Evolutionary conservation across 2,329 filamentous ascomycete species (phyloP), one percentile per base, ranked within the genome.

Genomic region (Fusarium hainanense): DNA sequence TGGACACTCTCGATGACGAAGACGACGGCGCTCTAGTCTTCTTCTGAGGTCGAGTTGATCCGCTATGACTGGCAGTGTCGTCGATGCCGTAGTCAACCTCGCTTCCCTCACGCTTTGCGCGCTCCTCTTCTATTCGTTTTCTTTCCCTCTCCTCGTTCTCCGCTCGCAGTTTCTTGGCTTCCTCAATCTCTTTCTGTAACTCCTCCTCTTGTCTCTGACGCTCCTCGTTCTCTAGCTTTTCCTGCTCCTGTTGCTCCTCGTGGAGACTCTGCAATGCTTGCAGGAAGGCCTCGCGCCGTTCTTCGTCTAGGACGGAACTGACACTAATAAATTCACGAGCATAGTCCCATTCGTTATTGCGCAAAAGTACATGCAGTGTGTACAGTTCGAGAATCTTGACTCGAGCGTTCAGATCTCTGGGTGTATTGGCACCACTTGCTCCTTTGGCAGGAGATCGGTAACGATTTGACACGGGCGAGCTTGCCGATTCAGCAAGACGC

Each of bases 281-380:
- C 18, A 97, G 82, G 78, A 98, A 98, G 1, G 93, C 90, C 74
- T 98, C 93, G 68, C 93, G 90, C 46, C 93, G 89, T 82, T 98
- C 96, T 54, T 98, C 95, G 78, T 98, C 95, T 2, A 99, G 86
- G 27, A 97, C 89, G 48, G 95, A 90, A 78, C 90, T 96, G 76
- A 93, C 89, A 75, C 86, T 89, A 76, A 98, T 97, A 79, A 98
- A 98, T 73, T 97, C 93, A 63, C 89, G 88, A 6, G 96, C 93
- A 75, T 98, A 98, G 62, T 97, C 93, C 96, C 96, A 99, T 81
- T 98, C 94, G 58, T 93, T 90, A 74, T 98, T 98, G 55, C 93
- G 88, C 7, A 95, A 90, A n/a, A 99, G 88, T 10, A 98, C 93
- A 77, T 99, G 96, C 7, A 99, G 86, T 2, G 94, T 97, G 79